These are phyloP conservation scores for Trypanosoma platydactyli DNA, from an alignment of 208 protist genomes.

Conservation along the genomic window DNA sequence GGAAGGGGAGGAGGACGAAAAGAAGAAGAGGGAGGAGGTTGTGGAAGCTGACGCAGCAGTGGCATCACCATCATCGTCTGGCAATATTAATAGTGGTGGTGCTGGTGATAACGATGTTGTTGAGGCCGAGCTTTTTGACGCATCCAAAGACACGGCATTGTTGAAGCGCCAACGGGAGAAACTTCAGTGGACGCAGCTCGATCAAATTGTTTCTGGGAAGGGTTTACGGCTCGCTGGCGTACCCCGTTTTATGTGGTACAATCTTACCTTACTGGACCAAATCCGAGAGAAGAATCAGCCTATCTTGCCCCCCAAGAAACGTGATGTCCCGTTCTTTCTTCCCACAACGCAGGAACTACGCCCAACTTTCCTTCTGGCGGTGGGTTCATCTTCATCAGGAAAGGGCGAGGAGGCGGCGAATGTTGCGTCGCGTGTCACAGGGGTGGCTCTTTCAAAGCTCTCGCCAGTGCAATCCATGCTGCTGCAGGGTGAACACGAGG, in stretches of 20 bases:
- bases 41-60: neutral
- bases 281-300: slow-evolving; percentile 91
- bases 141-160: slow-evolving; percentile 57
- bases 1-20: slow-evolving; percentile 5
- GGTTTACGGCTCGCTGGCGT: slow-evolving; percentile 72
- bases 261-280: slow-evolving; percentile 83
- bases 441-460: slow-evolving; percentile 41
- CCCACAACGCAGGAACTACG: slow-evolving; percentile 78
- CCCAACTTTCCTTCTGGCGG: slow-evolving; percentile 79
- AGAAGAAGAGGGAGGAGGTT: slow-evolving; percentile 4
- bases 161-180: slow-evolving; percentile 38
- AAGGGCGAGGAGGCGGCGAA: neutral
- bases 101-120: slow-evolving; percentile 24
- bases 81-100: slow-evolving; percentile 31
- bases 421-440: slow-evolving; percentile 23
- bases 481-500: slow-evolving; percentile 50
- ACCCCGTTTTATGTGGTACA: slow-evolving; percentile 73
- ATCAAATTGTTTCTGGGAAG: slow-evolving; percentile 45
- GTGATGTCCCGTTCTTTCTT: slow-evolving; percentile 91
- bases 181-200: slow-evolving; percentile 43
- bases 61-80: neutral
- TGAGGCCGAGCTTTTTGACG: slow-evolving; percentile 71
- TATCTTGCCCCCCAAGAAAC: slow-evolving; percentile 88
- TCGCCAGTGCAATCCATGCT: slow-evolving; percentile 74
- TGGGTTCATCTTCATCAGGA: slow-evolving; percentile 24